Evolutionary conservation across 768 basidiomycete genomes (phyloP).

Genomic region (Amanita muscaria): DNA sequence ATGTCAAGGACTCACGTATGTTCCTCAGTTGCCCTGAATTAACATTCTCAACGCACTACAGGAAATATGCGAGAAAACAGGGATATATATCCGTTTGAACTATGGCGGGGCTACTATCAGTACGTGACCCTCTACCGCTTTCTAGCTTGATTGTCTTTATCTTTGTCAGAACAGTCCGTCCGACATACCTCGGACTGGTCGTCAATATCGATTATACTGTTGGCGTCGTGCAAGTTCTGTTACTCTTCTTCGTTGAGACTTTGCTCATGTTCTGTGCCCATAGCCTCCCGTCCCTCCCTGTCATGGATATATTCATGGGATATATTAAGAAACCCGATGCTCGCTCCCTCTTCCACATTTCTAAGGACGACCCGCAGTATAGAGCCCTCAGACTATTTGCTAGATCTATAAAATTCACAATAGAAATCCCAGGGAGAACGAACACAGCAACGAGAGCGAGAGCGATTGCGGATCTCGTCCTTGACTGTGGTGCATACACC

Average conservation of each 20-base stretch:
- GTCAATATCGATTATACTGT: background rate
- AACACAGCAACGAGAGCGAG: background rate
- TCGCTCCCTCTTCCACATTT: too few species aligned
- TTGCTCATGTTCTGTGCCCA: background rate
- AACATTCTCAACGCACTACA: background rate
- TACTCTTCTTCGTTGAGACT: background rate
- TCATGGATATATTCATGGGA: too few species aligned
- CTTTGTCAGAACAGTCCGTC: constrained; percentile 6
- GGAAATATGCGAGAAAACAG: background rate
- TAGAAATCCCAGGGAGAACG: background rate
- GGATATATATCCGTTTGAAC: background rate
- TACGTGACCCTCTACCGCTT: background rate
- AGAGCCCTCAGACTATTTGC: background rate
- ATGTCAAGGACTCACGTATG: background rate
- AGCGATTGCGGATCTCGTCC: constrained; percentile 1
- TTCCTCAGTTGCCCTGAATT: too few species aligned
- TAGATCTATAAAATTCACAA: constrained; percentile 2
- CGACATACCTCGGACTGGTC: constrained; percentile 2
- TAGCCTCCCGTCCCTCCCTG: too few species aligned
- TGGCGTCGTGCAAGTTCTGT: background rate
- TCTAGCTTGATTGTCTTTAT: background rate
- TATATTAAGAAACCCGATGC: too few species aligned
- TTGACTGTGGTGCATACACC: background rate
- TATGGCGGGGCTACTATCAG: constrained; percentile 8
- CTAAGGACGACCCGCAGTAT: too few species aligned